A percentile compares a stretch with the other conserved stretches of the same genome.
phyloP scores from a whole-genome alignment of 495 filamentous ascomycete genomes.

The Penicillium bovifimosum region DNA sequence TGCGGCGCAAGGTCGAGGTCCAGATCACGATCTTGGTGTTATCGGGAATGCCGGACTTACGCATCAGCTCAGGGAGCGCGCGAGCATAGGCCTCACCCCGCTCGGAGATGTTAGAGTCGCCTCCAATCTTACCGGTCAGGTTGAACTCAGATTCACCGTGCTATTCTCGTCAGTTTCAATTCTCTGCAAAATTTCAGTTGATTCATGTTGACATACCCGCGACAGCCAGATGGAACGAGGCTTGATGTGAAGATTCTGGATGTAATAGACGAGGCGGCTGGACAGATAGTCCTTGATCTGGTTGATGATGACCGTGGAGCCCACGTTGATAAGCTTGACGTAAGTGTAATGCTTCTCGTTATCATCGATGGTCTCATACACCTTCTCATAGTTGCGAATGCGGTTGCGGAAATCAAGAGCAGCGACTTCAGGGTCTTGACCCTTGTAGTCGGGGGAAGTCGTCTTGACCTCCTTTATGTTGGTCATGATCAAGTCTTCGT shows the following conservation, averaged over 20 bases:
- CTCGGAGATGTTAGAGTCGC: slow-evolving; percentile 80
- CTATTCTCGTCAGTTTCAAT: slow-evolving; percentile 33
- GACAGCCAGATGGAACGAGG: slow-evolving; percentile 98
- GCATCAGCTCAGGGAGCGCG: slow-evolving; percentile 73
- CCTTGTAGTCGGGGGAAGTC: slow-evolving; percentile 87
- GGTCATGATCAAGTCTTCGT: slow-evolving; percentile 90
- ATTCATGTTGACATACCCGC: slow-evolving; percentile 55
- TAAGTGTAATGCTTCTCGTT: slow-evolving; percentile 83
- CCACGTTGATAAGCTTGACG: slow-evolving; percentile 95
- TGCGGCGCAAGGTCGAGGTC: slow-evolving; percentile 92
- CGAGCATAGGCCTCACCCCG: slow-evolving; percentile 82
- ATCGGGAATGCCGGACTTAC: slow-evolving; percentile 67
- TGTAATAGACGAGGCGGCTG: slow-evolving; percentile 91
- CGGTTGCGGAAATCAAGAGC: slow-evolving; percentile 88
- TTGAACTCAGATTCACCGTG: slow-evolving; percentile 95
- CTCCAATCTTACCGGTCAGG: slow-evolving; percentile 80
- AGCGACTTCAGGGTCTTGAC: slow-evolving; percentile 86
- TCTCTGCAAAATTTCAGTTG: neutral
- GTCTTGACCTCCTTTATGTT: slow-evolving; percentile 98
- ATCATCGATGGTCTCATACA: slow-evolving; percentile 85
- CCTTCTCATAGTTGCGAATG: slow-evolving; percentile 94
- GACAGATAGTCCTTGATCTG: slow-evolving; percentile 94
- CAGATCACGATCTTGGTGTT: slow-evolving; percentile 85
- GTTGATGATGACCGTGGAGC: slow-evolving; percentile 93
- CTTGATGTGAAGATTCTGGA: slow-evolving; percentile 97